Conservation (phyloP, 1,284 basidiomycete genomes). For the Inonotus hispidus region DNA sequence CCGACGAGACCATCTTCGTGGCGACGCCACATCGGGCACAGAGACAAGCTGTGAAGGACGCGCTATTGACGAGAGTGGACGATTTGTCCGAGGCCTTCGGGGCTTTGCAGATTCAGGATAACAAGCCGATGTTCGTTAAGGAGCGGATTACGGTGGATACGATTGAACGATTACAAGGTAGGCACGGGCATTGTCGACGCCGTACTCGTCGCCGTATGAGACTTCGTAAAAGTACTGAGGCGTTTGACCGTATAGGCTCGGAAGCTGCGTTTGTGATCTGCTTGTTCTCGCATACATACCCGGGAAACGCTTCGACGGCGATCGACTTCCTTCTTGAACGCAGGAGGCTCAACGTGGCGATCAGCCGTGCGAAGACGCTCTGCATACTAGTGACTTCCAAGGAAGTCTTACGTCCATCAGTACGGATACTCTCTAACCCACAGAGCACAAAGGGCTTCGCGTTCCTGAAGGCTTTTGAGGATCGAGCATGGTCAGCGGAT, state of each 20-base stretch:
- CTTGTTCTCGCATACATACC: slow-evolving; percentile 40
- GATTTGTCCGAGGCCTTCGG: slow-evolving; percentile 18
- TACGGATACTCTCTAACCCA: slow-evolving; percentile 36
- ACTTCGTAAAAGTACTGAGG: no score
- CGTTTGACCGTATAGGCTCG: slow-evolving; percentile 31
- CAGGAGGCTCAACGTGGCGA: slow-evolving; percentile 44
- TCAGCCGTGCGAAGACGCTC: slow-evolving; percentile 43
- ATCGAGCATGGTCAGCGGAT: slow-evolving; percentile 35
- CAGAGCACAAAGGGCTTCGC: slow-evolving; percentile 41
- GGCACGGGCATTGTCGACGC: neutral
- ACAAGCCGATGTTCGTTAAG: slow-evolving; percentile 4
- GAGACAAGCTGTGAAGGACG: slow-evolving; percentile 40
- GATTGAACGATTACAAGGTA: slow-evolving; percentile 43
- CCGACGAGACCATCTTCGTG: slow-evolving; percentile 42
- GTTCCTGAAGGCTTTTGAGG: slow-evolving; percentile 41
- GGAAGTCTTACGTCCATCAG: slow-evolving; percentile 38
- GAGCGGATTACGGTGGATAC: slow-evolving; percentile 40
- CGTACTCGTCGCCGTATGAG: no score
- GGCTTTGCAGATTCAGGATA: slow-evolving; percentile 5
- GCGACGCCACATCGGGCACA: slow-evolving; percentile 46
- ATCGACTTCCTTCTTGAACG: slow-evolving; percentile 41
- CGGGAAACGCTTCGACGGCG: slow-evolving; percentile 27
- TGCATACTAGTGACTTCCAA: slow-evolving; percentile 41
- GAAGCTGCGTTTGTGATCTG: slow-evolving; percentile 48
- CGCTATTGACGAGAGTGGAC: slow-evolving; percentile 24